Evolutionary conservation across 768 basidiomycete genomes (phyloP).

Genomic region (Pleurotus salmoneostramineus): DNA sequence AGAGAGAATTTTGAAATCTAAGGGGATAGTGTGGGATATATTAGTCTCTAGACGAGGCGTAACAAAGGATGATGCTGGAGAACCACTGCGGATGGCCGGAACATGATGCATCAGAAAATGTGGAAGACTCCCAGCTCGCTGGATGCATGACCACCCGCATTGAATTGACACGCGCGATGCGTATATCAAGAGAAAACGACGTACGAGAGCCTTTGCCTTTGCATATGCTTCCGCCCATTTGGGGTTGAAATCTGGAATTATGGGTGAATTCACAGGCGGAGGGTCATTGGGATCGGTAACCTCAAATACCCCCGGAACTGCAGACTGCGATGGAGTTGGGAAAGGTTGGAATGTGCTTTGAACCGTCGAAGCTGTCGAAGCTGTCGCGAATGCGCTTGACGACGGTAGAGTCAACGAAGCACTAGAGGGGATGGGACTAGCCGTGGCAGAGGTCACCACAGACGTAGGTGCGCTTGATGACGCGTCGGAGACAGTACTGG

Average conservation of each 20-base stretch:
- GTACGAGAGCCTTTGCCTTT: slow-evolving; percentile 54
- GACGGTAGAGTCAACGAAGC: neutral
- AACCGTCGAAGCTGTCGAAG: neutral
- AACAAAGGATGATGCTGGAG: neutral
- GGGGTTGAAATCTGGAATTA: slow-evolving; percentile 43
- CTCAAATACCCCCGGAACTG: slow-evolving; percentile 52
- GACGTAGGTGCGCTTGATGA: neutral
- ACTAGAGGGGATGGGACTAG: neutral
- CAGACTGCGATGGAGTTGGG: slow-evolving; percentile 53
- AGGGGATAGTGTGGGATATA: too few relatives aligned
- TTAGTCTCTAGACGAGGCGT: too few relatives aligned
- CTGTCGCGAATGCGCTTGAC: neutral
- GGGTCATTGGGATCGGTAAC: slow-evolving; percentile 52
- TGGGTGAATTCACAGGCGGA: slow-evolving; percentile 42
- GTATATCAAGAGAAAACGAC: slow-evolving; percentile 9
- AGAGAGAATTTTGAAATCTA: slow-evolving; percentile 48
- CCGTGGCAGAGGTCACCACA: neutral
- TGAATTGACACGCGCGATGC: too few relatives aligned
- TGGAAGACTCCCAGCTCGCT: neutral
- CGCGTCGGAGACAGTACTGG: neutral
- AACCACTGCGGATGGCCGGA: neutral
- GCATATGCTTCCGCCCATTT: slow-evolving; percentile 59
- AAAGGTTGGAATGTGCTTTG: slow-evolving; percentile 50
- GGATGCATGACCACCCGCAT: too few relatives aligned
- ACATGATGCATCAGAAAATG: neutral